Conservation (phyloP, 805 yeast species). For the Candida michaelii region DNA sequence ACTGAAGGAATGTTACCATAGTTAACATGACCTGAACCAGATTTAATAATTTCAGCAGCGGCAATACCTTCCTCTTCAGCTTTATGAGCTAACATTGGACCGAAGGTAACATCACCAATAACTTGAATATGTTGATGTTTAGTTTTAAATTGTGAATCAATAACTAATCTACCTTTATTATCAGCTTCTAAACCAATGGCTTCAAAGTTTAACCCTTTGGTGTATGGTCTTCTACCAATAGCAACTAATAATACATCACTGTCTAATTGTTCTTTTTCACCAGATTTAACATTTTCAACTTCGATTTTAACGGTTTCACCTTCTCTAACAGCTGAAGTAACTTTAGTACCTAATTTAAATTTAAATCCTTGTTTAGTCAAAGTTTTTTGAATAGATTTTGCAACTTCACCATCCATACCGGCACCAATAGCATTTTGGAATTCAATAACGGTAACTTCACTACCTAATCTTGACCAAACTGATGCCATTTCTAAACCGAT, state of each 20-base stretch:
- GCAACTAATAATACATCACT: slow-evolving; percentile 96
- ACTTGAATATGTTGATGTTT: slow-evolving; percentile 92
- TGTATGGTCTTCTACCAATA: slow-evolving; percentile 98
- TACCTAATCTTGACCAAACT: slow-evolving; percentile 91
- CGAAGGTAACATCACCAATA: slow-evolving; percentile 97
- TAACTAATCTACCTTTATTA: slow-evolving; percentile 88
- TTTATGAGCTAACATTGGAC: slow-evolving; percentile 99
- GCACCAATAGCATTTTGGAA: slow-evolving; percentile 92
- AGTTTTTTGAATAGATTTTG: slow-evolving; percentile 86
- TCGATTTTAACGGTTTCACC: slow-evolving; percentile 87
- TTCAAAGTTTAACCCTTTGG: slow-evolving; percentile 87
- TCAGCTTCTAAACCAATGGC: slow-evolving; percentile 87
- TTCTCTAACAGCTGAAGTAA: slow-evolving; percentile 77
- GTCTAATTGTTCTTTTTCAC: slow-evolving; percentile 74
- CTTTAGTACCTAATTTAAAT: slow-evolving; percentile 91
- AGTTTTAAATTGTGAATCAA: slow-evolving; percentile 91
- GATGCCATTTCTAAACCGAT: slow-evolving; percentile 99
- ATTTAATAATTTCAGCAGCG: slow-evolving; percentile 90
- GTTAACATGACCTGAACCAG: slow-evolving; percentile 97
- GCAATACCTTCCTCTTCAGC: slow-evolving; percentile 99
- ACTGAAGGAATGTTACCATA: slow-evolving; percentile 97
- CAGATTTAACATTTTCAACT: slow-evolving; percentile 85
- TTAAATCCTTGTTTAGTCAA: slow-evolving; percentile 93
- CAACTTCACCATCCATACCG: slow-evolving; percentile 95
- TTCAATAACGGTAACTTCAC: slow-evolving; percentile 93